Percentiles rank a stretch among this genome's conserved stretches.
These are phyloP conservation scores for Carex myosuroides DNA, from an alignment of 176 grass and related monocot genomes.

Conservation along the genomic window DNA sequence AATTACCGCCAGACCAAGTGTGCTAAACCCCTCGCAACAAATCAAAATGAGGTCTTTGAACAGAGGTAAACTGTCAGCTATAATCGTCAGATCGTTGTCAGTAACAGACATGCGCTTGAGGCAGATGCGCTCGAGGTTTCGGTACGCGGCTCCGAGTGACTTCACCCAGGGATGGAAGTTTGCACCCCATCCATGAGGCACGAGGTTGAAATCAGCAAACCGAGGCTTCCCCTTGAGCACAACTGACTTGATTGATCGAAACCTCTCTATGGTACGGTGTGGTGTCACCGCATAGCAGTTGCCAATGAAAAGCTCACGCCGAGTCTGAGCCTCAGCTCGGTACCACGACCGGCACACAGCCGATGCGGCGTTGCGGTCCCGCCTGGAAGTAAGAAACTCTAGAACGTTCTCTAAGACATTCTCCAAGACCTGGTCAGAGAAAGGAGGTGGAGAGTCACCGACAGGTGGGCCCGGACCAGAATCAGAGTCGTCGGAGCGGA, in stretches of 20 bases:
- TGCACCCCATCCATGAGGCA: constrained; percentile 70
- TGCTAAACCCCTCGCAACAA: constrained; percentile 95
- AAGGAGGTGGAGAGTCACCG: constrained; percentile 41
- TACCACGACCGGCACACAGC: constrained; percentile 86
- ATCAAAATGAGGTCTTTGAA: constrained; percentile 75
- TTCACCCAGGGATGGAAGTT: constrained; percentile 54
- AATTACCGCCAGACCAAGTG: constrained; percentile 59
- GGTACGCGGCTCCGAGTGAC: constrained; percentile 42
- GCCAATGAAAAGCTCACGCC: constrained; percentile 81
- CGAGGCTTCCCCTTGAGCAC: constrained; percentile 92
- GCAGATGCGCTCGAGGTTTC: constrained; percentile 64
- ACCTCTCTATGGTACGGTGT: constrained; percentile 49
- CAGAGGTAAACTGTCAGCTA: constrained; percentile 49
- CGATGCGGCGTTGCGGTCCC: constrained; percentile 81
- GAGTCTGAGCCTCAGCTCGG: constrained; percentile 71
- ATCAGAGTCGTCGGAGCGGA: constrained; percentile 16
- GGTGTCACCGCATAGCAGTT: constrained; percentile 96
- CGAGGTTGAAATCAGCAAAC: constrained; percentile 80
- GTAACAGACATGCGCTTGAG: constrained; percentile 90
- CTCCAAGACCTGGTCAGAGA: constrained; percentile 74
- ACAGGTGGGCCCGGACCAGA: not conserved
- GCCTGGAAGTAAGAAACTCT: constrained; percentile 53
- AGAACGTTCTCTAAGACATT: constrained; percentile 93
- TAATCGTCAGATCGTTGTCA: constrained; percentile 53
- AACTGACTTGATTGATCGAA: constrained; percentile 49